Conservation (phyloP, 2,329 filamentous ascomycete genomes). For the Nemania serpens region DNA sequence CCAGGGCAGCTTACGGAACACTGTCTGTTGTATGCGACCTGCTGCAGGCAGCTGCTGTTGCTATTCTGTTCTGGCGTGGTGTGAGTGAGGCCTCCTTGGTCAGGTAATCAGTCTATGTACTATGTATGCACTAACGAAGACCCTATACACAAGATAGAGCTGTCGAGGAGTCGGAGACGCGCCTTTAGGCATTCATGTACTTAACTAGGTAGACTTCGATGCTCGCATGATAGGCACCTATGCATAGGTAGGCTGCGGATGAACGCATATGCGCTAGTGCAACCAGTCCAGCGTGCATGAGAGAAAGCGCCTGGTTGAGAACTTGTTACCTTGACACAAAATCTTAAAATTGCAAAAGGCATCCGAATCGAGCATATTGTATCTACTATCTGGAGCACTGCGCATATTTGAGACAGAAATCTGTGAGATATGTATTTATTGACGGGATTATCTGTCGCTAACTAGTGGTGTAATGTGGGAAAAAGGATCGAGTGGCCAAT, state of each 20-base stretch:
- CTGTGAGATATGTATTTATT: conserved; percentile 18
- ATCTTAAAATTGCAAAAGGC: not conserved
- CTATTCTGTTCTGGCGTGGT: too few relatives aligned
- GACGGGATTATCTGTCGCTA: conserved; percentile 22
- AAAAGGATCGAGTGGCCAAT: conserved; percentile 22
- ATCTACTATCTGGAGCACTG: not conserved
- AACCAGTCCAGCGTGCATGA: not conserved
- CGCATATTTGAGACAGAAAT: conserved; percentile 10
- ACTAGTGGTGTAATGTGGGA: conserved; percentile 27
- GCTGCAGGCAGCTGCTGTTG: too few relatives aligned
- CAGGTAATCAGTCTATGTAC: too few relatives aligned
- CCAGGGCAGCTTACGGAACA: too few relatives aligned
- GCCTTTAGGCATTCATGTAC: too few relatives aligned
- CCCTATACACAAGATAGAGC: too few relatives aligned
- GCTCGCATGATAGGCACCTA: conserved; percentile 23
- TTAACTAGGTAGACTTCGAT: not conserved
- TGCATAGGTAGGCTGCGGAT: conserved; percentile 20
- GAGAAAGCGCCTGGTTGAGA: too few relatives aligned
- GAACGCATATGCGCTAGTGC: conserved; percentile 18
- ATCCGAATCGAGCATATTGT: not conserved
- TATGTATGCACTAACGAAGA: too few relatives aligned
- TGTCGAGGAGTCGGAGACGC: too few relatives aligned
- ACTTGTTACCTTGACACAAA: not conserved
- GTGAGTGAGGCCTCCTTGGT: too few relatives aligned
- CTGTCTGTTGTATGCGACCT: too few relatives aligned